These are phyloP conservation scores for Neurospora sp. DNA, from an alignment of 495 filamentous ascomycete genomes.

Conservation along the genomic window DNA sequence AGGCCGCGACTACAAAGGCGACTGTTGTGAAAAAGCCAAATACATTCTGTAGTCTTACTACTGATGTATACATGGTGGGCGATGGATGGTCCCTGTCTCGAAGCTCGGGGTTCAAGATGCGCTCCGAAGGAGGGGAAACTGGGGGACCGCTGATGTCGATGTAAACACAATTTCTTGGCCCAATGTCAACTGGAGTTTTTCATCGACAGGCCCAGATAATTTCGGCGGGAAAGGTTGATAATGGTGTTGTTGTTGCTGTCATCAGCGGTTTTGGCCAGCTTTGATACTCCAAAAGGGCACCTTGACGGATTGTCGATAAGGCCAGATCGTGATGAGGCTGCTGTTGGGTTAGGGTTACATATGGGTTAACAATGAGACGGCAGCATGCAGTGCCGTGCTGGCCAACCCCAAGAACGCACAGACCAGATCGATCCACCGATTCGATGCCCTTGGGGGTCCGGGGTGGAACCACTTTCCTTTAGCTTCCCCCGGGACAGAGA, in stretches of 20 bases:
- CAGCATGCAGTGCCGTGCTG: not conserved
- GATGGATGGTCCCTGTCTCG: conserved; percentile 1
- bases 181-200: conserved; percentile 3
- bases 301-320: conserved; percentile 9
- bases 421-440: not conserved
- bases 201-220: not conserved
- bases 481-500: not conserved
- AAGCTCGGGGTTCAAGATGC: not conserved
- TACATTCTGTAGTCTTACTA: conserved; percentile 78
- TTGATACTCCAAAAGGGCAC: not conserved
- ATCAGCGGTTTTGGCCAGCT: not conserved
- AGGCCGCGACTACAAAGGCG: conserved; percentile 63
- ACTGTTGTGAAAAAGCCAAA: conserved; percentile 98
- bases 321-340: conserved; percentile 25
- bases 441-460: not conserved
- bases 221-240: not conserved
- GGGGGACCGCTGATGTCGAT: not conserved
- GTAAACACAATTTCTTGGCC: not conserved
- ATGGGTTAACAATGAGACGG: no score
- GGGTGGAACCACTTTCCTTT: not conserved
- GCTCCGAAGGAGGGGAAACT: not conserved
- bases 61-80: conserved; percentile 70
- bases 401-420: not conserved
- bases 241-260: not conserved
- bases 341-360: conserved; percentile 18